phyloP scores from a whole-genome alignment of 2,329 filamentous ascomycete genomes.

The Xylaria sp. region DNA sequence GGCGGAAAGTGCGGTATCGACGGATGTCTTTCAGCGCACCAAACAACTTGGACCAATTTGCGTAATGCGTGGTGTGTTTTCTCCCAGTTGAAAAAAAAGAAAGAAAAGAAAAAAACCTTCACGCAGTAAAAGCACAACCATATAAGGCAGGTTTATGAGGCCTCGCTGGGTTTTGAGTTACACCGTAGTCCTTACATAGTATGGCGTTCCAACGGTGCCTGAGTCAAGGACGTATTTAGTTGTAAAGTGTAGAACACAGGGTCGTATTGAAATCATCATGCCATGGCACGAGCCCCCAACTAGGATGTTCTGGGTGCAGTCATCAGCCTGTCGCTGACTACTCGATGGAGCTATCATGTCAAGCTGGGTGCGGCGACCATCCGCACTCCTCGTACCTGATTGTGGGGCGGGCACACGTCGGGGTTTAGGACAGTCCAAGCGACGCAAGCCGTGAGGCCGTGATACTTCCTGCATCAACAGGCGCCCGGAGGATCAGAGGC shows the following conservation, averaged over 20 bases:
- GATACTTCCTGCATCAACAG: conserved; percentile 17
- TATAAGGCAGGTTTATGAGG: conserved; percentile 18
- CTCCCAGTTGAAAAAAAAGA: too few relatives aligned
- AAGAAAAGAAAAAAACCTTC: background rate
- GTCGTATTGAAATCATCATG: conserved; percentile 6
- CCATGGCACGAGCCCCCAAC: conserved; percentile 16
- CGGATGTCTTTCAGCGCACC: background rate
- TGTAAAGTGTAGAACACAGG: conserved; percentile 1
- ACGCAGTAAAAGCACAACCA: background rate
- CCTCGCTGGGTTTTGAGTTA: background rate
- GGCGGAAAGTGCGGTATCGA: background rate
- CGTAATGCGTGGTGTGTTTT: background rate
- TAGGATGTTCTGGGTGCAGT: conserved; percentile 22
- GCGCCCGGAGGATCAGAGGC: conserved; percentile 40
- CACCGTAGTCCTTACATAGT: background rate
- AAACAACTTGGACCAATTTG: background rate
- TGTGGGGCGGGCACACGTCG: conserved; percentile 14
- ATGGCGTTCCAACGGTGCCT: conserved; percentile 18
- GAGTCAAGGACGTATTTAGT: conserved; percentile 8
- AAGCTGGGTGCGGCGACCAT: conserved; percentile 27
- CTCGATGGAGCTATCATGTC: conserved; percentile 21
- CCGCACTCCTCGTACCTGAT: conserved; percentile 34
- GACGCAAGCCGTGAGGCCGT: conserved; percentile 13
- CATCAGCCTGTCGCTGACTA: conserved; percentile 20
- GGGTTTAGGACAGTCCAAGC: conserved; percentile 32